Conservation (phyloP, 352 stramenopile species). For the Pythium myriotylum region DNA sequence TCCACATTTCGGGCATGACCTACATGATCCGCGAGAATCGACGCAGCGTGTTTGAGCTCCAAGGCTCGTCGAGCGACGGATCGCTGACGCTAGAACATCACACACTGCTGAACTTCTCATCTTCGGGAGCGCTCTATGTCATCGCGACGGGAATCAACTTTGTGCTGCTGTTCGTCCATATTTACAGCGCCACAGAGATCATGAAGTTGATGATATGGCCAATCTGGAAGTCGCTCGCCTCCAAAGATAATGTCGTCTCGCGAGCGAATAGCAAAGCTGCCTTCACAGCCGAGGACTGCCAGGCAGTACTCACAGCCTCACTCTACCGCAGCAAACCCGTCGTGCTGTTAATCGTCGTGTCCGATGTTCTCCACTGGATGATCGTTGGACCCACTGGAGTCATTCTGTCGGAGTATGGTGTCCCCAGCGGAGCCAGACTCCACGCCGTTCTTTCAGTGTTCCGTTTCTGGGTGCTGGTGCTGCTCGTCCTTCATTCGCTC, state of each 20-base stretch:
- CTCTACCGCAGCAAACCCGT: slow-evolving; percentile 32
- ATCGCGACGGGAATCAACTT: slow-evolving; percentile 26
- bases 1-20: slow-evolving; percentile 32
- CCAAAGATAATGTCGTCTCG: slow-evolving; percentile 9
- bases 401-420: slow-evolving; percentile 8
- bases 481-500: slow-evolving; percentile 23
- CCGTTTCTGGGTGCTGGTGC: slow-evolving; percentile 36
- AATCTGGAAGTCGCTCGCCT: slow-evolving; percentile 17
- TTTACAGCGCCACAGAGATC: slow-evolving; percentile 23
- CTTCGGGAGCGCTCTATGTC: slow-evolving; percentile 27
- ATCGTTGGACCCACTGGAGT: slow-evolving; percentile 16
- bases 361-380: slow-evolving; percentile 29
- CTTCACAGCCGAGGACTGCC: slow-evolving; percentile 25
- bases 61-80: background rate
- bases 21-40: slow-evolving; percentile 35
- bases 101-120: slow-evolving; percentile 33
- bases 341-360: slow-evolving; percentile 25
- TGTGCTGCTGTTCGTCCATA: slow-evolving; percentile 25
- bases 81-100: slow-evolving; percentile 16
- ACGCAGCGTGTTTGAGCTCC: slow-evolving; percentile 22
- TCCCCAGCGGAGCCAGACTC: slow-evolving; percentile 1
- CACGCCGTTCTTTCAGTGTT: slow-evolving; percentile 27
- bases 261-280: slow-evolving; percentile 15
- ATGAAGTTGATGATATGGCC: slow-evolving; percentile 27
- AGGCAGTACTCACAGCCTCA: slow-evolving; percentile 26